phyloP scores from a whole-genome alignment of 164 flowering plant genomes.

The Umbilicus rupestris region DNA sequence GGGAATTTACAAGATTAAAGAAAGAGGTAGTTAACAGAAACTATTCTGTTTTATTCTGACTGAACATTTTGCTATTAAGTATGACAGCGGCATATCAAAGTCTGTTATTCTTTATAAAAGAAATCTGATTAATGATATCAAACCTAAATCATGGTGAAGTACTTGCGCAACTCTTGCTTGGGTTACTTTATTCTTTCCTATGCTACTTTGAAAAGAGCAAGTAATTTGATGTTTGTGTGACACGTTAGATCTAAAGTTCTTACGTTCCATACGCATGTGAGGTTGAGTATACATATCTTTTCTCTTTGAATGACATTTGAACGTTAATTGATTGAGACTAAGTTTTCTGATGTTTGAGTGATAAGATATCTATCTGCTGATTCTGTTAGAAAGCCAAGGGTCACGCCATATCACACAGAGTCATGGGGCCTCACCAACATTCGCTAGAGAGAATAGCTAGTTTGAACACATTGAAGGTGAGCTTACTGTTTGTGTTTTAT shows the following conservation, averaged over 20 bases:
- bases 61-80: not conserved
- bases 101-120: too few species aligned
- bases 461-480: conserved; percentile 51
- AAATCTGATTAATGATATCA: too few species aligned
- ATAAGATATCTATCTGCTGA: conserved; percentile 6
- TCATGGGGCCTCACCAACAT: conserved; percentile 56
- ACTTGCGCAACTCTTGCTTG: not conserved
- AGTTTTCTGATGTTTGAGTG: not conserved
- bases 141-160: not conserved
- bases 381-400: conserved; percentile 38
- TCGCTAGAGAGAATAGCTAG: conserved; percentile 37
- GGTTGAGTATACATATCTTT: not conserved
- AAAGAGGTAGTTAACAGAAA: conserved; percentile 37
- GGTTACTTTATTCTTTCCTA: not conserved
- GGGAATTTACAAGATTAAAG: conserved; percentile 34
- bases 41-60: not conserved
- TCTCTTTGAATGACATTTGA: not conserved
- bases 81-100: not conserved
- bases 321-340: not conserved
- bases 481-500: not conserved
- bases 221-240: not conserved
- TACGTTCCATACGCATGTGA: not conserved
- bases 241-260: not conserved
- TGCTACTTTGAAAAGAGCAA: not conserved
- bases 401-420: conserved; percentile 54